Evolutionary conservation across 768 basidiomycete genomes (phyloP).

Genomic region (Naganishia vishniacii): DNA sequence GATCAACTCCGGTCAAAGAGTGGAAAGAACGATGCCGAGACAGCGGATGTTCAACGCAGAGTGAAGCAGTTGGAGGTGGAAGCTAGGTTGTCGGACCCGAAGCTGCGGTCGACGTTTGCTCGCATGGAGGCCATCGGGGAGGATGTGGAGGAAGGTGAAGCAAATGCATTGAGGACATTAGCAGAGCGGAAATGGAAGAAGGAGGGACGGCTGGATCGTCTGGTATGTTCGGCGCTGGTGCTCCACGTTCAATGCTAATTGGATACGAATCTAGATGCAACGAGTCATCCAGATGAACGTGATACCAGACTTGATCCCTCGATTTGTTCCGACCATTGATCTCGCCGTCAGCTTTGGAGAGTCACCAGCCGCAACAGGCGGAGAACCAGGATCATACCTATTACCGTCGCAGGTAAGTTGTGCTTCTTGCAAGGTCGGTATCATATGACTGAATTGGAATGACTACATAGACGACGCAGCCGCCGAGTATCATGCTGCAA

Average conservation of each 20-base stretch:
- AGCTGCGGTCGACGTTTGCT: constrained; percentile 68
- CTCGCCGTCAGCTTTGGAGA: constrained; percentile 58
- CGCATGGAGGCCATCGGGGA: constrained; percentile 66
- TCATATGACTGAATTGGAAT: neutral
- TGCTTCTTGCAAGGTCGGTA: neutral
- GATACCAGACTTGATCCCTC: constrained; percentile 75
- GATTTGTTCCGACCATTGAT: constrained; percentile 67
- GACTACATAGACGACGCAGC: constrained; percentile 57
- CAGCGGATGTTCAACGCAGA: constrained; percentile 53
- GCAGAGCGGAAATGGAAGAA: constrained; percentile 79
- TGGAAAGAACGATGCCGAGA: constrained; percentile 39
- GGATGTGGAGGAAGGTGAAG: constrained; percentile 34
- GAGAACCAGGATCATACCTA: constrained; percentile 69
- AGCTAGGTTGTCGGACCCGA: constrained; percentile 76
- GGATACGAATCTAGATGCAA: constrained; percentile 63
- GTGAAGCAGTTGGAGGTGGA: constrained; percentile 65
- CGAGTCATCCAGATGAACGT: constrained; percentile 85
- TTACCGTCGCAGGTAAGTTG: constrained; percentile 61
- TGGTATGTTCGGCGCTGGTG: constrained; percentile 55
- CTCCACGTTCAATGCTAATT: neutral
- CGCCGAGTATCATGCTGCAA: constrained; percentile 64
- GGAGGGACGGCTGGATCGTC: constrained; percentile 72
- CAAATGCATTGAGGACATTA: constrained; percentile 57
- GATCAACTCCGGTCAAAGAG: constrained; percentile 48
- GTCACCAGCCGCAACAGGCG: constrained; percentile 33